A percentile compares a stretch with the other conserved stretches of the same genome.
These are phyloP conservation scores for Botryotinia narcissicola DNA, from an alignment of 2,329 filamentous ascomycete genomes.

Conservation along the genomic window DNA sequence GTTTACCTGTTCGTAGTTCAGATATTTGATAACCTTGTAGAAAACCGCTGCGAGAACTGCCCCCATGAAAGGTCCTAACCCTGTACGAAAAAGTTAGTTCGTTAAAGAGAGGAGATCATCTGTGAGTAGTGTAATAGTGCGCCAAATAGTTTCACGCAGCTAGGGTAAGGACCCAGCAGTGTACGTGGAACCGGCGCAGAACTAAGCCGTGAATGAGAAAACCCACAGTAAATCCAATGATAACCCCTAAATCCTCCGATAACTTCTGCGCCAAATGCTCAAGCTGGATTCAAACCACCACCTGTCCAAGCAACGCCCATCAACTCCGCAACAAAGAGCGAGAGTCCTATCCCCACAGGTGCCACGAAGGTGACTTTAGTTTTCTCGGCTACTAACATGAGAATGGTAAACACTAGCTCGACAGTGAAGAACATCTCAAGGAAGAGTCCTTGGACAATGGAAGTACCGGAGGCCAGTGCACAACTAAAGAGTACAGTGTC, in stretches of 20 bases:
- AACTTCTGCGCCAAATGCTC: slow-evolving; percentile 48
- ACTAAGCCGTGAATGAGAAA: neutral
- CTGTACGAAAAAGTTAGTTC: slow-evolving; percentile 19
- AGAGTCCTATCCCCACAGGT: slow-evolving; percentile 47
- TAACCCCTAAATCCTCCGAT: slow-evolving; percentile 42
- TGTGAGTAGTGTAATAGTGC: neutral
- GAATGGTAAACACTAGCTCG: slow-evolving; percentile 48
- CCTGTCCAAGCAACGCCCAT: slow-evolving; percentile 48
- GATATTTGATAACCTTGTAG: slow-evolving; percentile 49
- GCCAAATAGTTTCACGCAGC: neutral
- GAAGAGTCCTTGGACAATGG: slow-evolving; percentile 44
- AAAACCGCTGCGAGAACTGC: slow-evolving; percentile 47
- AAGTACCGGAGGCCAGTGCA: neutral
- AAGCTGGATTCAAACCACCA: slow-evolving; percentile 47
- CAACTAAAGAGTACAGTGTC: neutral
- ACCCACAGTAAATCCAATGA: slow-evolving; percentile 47
- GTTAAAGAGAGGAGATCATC: neutral
- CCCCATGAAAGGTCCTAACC: slow-evolving; percentile 51
- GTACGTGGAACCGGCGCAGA: neutral
- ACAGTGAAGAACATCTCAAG: slow-evolving; percentile 49
- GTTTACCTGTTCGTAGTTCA: slow-evolving; percentile 50
- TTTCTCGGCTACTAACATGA: slow-evolving; percentile 51
- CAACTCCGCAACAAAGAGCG: slow-evolving; percentile 47
- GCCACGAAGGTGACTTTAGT: slow-evolving; percentile 48
- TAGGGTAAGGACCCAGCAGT: neutral